Evolutionary conservation across 495 filamentous ascomycete genomes (phyloP), one percentile per base, ranked within the genome.

Genomic region (Cercophora sp.): DNA sequence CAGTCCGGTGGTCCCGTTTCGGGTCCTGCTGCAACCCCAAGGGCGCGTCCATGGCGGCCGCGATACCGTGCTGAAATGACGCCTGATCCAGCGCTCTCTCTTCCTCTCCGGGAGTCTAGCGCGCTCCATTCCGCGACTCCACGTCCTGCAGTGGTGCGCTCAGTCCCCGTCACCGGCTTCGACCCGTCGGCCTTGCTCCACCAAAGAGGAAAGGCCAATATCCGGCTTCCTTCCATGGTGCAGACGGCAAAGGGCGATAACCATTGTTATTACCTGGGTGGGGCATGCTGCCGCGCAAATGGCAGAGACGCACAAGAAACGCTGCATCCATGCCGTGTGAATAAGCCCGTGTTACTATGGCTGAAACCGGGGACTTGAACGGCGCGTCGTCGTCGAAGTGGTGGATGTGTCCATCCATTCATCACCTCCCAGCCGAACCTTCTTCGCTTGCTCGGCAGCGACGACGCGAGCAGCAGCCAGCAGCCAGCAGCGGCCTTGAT

Each of bases 141-240:
- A n/a, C n/a, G n/a, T n/a, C n/a, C n/a, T n/a, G n/a, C n/a, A n/a
- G n/a, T 9, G 24, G 47, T 10, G 27, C 48, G 48, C 48, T 51
- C 48, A 51, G 48, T 51, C 48, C 48, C 16, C 48, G 29, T 9
- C 47, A 24, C 36, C 36, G 8, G 8, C 16, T 3, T 8, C 16
- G 36, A n/a, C 36, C 15, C n/a, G 20, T 20, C 48, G 36, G 46
- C 22, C 29, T 13, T 49, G 5, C n/a, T 11, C 13, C 22, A 49
- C 46, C 46, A 20, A 51, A 51, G 23, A 34, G 48, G 48, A 51
- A 51, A 41, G 48, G 48, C 16, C 48, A 34, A 51, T 51, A 32
- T 34, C 44, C 44, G 19, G 2, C 16, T 47, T 8, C 20, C 41
- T 15, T 44, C 24, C 24, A n/a, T 19, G 10, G 36, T 19, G 16